Evolutionary conservation across 306 rosid species (phyloP), one percentile per base, ranked within the genome.

Genomic region (Geum urbanum): DNA sequence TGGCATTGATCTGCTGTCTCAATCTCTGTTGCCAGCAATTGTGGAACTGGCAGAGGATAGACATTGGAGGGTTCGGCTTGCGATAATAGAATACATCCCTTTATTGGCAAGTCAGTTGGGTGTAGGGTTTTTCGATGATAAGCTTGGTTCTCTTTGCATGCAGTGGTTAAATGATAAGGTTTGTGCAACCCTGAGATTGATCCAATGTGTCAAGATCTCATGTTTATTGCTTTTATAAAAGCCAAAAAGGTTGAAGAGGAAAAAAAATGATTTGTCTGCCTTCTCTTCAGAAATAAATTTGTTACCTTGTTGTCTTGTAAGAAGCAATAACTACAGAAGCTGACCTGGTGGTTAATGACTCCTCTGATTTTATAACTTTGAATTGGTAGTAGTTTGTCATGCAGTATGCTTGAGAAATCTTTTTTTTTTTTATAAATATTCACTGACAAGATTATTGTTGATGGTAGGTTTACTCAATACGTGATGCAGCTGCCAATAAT

Each of bases 1-100:
- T 64, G 99, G 99, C 73, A 95, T 95, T 56, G 99, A 95, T 82
- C 83, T 95, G 79, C 79, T 95, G 77, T 95, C 97, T 64, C 99
- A 95, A 72, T 94, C 99, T 67, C 72, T 94, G 48, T 82, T 94
- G 77, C 99, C 99, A 22, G 99, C 99, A 74, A 94, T 94, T 70
- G 99, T 91, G 79, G 99, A 94, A 83, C 99, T 94, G 50, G 99
- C 99, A n/a, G 99, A 95, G 83, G 99, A 95, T 75, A 89, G 95
- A 78, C 99, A 91, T 77, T 95, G 99, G 99, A 85, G 99, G 77
- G 99, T 94, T 71, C 90, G 99, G 68, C 94, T 94, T 70, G 99
- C 99, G 43, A 95, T 95, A 63, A 95, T 95, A 65, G 99, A 91
- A 72, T 95, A 95, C 72, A 91, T 95, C 73, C 99, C 99, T 71